Evolutionary conservation across 345 rosid species (phyloP).

Genomic region (Populus nigra): DNA sequence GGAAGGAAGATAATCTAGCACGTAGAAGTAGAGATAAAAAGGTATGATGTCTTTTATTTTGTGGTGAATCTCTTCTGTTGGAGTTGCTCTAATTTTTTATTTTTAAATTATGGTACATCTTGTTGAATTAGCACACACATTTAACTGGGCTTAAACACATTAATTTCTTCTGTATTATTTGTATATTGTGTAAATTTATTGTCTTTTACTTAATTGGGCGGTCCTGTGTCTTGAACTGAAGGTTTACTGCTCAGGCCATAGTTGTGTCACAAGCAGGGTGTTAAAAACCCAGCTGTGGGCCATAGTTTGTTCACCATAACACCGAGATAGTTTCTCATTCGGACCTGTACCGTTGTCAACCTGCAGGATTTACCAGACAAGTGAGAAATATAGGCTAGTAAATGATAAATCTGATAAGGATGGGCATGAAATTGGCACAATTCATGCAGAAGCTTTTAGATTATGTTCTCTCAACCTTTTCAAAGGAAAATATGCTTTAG

Average conservation of each 20-base stretch:
- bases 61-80: background rate
- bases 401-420: background rate
- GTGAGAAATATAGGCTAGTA: background rate
- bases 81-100: background rate
- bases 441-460: background rate
- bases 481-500: background rate
- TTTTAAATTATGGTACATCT: background rate
- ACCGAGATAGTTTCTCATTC: background rate
- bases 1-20: slow-evolving; percentile 53
- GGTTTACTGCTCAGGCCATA: background rate
- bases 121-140: background rate
- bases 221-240: background rate
- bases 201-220: background rate
- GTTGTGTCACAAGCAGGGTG: background rate
- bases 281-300: background rate
- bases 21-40: slow-evolving; percentile 62
- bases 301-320: background rate
- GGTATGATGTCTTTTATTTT: slow-evolving; percentile 34
- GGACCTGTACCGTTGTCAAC: background rate
- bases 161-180: background rate
- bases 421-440: background rate
- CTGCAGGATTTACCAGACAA: background rate
- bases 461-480: background rate
- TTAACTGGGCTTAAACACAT: background rate
- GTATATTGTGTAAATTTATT: background rate